Percentiles rank a stretch among this genome's conserved stretches.
Conservation (phyloP, 2,329 filamentous ascomycete species). For the Phoma herbarum region DNA sequence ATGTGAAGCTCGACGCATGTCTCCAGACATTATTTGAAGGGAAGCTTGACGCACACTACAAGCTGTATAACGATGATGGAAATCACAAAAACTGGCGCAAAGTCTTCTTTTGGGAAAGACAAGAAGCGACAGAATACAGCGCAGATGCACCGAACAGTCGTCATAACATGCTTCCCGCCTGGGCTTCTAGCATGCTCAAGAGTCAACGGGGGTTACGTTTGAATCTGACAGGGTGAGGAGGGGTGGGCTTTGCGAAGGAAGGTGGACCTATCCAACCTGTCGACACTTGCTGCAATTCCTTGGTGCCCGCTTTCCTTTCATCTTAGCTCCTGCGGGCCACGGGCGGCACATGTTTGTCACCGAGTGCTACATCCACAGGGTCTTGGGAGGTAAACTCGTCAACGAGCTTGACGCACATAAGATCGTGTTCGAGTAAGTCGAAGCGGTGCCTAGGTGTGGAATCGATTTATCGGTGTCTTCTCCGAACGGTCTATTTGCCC, state of each 20-base stretch:
- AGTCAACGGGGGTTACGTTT: neutral
- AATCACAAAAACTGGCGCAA: neutral
- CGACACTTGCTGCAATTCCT: neutral
- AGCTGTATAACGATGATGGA: neutral
- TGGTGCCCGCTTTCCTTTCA: neutral
- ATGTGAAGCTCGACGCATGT: neutral
- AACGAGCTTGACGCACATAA: neutral
- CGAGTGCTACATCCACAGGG: neutral
- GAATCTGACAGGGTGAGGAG: neutral
- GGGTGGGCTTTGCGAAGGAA: neutral
- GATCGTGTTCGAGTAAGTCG: neutral
- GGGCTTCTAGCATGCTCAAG: neutral
- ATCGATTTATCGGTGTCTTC: neutral
- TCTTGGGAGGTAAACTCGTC: neutral
- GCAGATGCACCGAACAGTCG: neutral
- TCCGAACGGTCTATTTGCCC: constrained; percentile 14
- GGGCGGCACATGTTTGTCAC: neutral
- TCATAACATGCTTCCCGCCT: neutral
- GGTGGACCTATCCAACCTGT: neutral
- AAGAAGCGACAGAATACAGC: neutral
- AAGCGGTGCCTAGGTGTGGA: neutral
- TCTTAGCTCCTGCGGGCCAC: neutral
- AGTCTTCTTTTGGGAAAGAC: neutral
- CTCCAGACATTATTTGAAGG: neutral
- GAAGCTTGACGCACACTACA: neutral